Conservation (phyloP, 345 rosid species). For the Microthlaspi erraticum region DNA sequence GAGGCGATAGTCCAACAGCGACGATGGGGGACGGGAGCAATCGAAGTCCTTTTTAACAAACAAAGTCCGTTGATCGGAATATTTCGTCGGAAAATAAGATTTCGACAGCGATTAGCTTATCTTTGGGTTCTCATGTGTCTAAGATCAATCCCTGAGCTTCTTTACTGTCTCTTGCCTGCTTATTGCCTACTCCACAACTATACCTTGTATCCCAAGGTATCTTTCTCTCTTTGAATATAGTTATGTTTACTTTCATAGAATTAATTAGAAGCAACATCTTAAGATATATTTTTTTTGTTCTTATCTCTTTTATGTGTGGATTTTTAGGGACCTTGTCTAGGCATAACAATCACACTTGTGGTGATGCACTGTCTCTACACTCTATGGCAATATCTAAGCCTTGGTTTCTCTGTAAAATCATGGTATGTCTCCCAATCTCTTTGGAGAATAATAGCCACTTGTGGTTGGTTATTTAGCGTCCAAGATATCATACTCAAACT, state of each 20-base stretch:
- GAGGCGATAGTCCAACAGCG: conserved; percentile 54
- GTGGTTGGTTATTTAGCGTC: conserved; percentile 53
- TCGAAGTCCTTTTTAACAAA: conserved; percentile 52
- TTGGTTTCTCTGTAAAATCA: not conserved
- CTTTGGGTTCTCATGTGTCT: conserved; percentile 23
- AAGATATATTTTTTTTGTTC: not conserved
- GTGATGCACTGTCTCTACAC: conserved; percentile 21
- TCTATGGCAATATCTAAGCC: conserved; percentile 20
- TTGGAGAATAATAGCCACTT: conserved; percentile 12
- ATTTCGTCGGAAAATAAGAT: conserved; percentile 44
- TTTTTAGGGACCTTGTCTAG: conserved; percentile 9
- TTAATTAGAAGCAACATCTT: not conserved
- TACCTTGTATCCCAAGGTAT: conserved; percentile 63
- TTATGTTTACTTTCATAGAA: not conserved
- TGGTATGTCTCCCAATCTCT: conserved; percentile 10
- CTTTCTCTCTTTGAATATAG: not conserved
- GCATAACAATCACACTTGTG: conserved; percentile 3
- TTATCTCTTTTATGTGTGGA: not conserved
- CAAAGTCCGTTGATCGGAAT: conserved; percentile 46
- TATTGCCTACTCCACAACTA: conserved; percentile 60
- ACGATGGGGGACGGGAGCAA: conserved; percentile 62
- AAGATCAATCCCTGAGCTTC: conserved; percentile 59
- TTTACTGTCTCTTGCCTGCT: conserved; percentile 57
- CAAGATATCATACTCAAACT: conserved; percentile 45
- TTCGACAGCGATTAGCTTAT: conserved; percentile 57